These are phyloP conservation scores for Pichia scutulata DNA, from an alignment of 805 yeast genomes.

Conservation along the genomic window DNA sequence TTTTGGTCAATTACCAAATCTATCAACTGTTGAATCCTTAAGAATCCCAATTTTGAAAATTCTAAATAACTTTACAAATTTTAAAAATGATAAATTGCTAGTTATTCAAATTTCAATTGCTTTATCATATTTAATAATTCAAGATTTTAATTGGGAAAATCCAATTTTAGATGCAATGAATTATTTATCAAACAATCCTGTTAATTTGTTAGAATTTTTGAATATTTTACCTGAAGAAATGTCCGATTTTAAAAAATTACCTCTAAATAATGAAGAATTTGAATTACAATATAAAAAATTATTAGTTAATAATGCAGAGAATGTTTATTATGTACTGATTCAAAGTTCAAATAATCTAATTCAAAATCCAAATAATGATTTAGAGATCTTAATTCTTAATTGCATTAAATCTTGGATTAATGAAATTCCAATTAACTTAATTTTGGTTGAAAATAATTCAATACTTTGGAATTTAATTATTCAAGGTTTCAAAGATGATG, in stretches of 20 bases:
- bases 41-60: constrained; percentile 61
- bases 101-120: constrained; percentile 78
- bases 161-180: constrained; percentile 63
- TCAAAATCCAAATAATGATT: constrained; percentile 25
- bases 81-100: constrained; percentile 39
- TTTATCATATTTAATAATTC: constrained; percentile 74
- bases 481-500: constrained; percentile 3
- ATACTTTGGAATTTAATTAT: constrained; percentile 58
- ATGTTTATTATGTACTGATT: constrained; percentile 57
- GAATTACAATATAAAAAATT: constrained; percentile 53
- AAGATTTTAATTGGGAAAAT: constrained; percentile 62
- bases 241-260: constrained; percentile 64
- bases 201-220: constrained; percentile 65
- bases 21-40: constrained; percentile 43
- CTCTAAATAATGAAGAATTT: constrained; percentile 77
- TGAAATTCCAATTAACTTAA: constrained; percentile 68
- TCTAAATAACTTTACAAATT: constrained; percentile 33
- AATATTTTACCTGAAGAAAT: constrained; percentile 89
- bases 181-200: constrained; percentile 35
- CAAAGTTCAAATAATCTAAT: constrained; percentile 31
- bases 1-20: constrained; percentile 63
- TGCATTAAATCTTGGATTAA: constrained; percentile 87
- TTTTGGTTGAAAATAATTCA: constrained; percentile 51
- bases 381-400: constrained; percentile 46
- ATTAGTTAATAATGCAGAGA: constrained; percentile 57